These are phyloP conservation scores for Auricularia sp. DNA, from an alignment of 768 basidiomycete species.

Conservation along the genomic window DNA sequence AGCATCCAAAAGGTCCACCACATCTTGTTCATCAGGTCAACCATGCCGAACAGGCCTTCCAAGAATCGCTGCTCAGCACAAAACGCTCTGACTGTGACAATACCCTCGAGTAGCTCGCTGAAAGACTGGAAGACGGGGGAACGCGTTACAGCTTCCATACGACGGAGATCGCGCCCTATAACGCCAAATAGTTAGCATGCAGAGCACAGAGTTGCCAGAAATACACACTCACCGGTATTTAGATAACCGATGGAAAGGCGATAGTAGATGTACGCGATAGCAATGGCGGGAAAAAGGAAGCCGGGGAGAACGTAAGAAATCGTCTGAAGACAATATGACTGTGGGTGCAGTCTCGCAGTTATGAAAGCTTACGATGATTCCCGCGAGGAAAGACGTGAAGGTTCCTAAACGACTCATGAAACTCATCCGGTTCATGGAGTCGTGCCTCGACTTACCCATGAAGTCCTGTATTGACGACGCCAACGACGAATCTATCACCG, in stretches of 20 bases:
- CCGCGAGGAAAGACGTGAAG: slow-evolving; percentile 7
- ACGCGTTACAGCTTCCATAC: slow-evolving; percentile 85
- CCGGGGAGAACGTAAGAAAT: slow-evolving; percentile 7
- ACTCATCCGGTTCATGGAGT: too few relatives aligned
- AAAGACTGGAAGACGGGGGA: slow-evolving; percentile 81
- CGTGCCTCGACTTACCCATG: slow-evolving; percentile 17
- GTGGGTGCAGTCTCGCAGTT: too few relatives aligned
- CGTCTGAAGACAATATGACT: not conserved
- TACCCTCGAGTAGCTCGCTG: slow-evolving; percentile 46
- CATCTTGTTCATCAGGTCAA: slow-evolving; percentile 23
- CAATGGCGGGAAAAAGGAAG: slow-evolving; percentile 8
- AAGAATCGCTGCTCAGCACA: slow-evolving; percentile 24
- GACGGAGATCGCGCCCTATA: slow-evolving; percentile 63
- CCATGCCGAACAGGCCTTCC: slow-evolving; percentile 20
- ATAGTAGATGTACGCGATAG: slow-evolving; percentile 7
- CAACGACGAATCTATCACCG: slow-evolving; percentile 11
- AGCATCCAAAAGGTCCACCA: slow-evolving; percentile 15
- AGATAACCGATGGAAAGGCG: slow-evolving; percentile 4
- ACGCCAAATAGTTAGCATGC: slow-evolving; percentile 31
- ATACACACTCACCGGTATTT: too few relatives aligned
- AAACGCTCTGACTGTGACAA: slow-evolving; percentile 28
- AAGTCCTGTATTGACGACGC: slow-evolving; percentile 42
- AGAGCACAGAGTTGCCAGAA: not conserved
- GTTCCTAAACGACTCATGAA: slow-evolving; percentile 4
- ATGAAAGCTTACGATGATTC: slow-evolving; percentile 1